phyloP scores from a whole-genome alignment of 2,329 filamentous ascomycete species.

The Fusarium siculi region DNA sequence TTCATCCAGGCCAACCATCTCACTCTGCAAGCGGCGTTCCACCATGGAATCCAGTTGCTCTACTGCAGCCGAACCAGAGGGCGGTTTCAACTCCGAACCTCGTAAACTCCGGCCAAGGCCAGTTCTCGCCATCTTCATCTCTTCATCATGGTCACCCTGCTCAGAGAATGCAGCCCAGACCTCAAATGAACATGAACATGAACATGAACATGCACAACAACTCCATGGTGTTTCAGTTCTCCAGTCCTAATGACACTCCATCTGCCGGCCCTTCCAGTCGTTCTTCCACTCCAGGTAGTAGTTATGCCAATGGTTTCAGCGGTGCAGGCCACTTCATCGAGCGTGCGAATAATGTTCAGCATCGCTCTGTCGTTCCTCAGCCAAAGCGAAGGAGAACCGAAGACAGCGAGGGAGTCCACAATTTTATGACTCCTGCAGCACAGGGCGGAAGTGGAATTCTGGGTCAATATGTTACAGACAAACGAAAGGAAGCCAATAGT shows the following conservation, averaged over 20 bases:
- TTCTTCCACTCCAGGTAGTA: slow-evolving; percentile 48
- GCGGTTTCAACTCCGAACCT: slow-evolving; percentile 44
- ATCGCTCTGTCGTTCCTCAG: slow-evolving; percentile 67
- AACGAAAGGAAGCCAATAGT: slow-evolving; percentile 57
- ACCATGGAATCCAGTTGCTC: slow-evolving; percentile 55
- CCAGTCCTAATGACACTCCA: slow-evolving; percentile 49
- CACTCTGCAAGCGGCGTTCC: slow-evolving; percentile 43
- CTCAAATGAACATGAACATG: slow-evolving; percentile 47
- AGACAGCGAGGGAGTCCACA: slow-evolving; percentile 55
- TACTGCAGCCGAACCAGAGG: slow-evolving; percentile 53
- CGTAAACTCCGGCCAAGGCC: slow-evolving; percentile 40
- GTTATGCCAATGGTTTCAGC: slow-evolving; percentile 36
- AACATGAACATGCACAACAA: slow-evolving; percentile 47
- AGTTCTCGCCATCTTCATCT: slow-evolving; percentile 34
- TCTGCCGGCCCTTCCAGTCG: slow-evolving; percentile 49
- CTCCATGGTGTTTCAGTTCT: slow-evolving; percentile 56
- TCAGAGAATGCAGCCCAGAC: slow-evolving; percentile 36
- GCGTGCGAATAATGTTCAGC: slow-evolving; percentile 77
- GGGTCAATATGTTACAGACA: slow-evolving; percentile 73
- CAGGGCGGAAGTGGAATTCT: slow-evolving; percentile 65
- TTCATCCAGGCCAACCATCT: slow-evolving; percentile 44
- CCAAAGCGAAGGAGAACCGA: slow-evolving; percentile 73
- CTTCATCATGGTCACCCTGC: slow-evolving; percentile 34
- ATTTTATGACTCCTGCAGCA: slow-evolving; percentile 47
- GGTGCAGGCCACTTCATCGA: slow-evolving; percentile 75